Conservation (phyloP, 2,329 filamentous ascomycete species). For the Boeremia lycopersici region DNA sequence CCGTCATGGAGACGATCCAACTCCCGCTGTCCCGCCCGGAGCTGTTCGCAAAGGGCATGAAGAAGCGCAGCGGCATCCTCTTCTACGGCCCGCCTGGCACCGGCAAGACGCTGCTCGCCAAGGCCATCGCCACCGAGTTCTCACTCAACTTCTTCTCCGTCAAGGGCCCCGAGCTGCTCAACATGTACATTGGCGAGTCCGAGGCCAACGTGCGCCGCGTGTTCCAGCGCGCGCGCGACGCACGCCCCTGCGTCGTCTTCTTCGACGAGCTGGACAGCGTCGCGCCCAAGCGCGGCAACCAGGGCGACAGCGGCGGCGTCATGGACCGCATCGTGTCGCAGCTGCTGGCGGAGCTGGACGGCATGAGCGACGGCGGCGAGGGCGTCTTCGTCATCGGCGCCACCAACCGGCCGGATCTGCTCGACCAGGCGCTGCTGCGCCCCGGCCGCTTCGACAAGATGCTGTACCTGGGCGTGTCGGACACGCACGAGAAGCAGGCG, state of each 20-base stretch:
- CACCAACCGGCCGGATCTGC: slow-evolving; percentile 89
- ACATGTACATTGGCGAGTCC: slow-evolving; percentile 96
- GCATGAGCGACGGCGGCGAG: slow-evolving; percentile 93
- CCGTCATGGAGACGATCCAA: slow-evolving; percentile 96
- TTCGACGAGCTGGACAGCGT: slow-evolving; percentile 94
- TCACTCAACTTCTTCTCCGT: slow-evolving; percentile 94
- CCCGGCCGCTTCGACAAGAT: slow-evolving; percentile 97
- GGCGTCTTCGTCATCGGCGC: slow-evolving; percentile 93
- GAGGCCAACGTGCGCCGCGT: slow-evolving; percentile 90
- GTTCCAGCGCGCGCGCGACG: slow-evolving; percentile 85
- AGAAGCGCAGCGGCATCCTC: slow-evolving; percentile 91
- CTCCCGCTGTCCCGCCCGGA: slow-evolving; percentile 89
- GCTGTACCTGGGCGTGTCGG: slow-evolving; percentile 94
- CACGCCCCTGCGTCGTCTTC: slow-evolving; percentile 87
- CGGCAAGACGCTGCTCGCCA: slow-evolving; percentile 89
- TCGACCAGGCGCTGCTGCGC: slow-evolving; percentile 86
- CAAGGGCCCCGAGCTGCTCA: slow-evolving; percentile 88
- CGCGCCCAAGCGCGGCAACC: slow-evolving; percentile 93
- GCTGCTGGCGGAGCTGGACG: slow-evolving; percentile 90
- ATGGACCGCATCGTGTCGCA: slow-evolving; percentile 98
- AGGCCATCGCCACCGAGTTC: slow-evolving; percentile 92
- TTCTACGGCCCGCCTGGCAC: slow-evolving; percentile 93
- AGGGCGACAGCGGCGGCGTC: slow-evolving; percentile 94
- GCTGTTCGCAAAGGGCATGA: slow-evolving; percentile 95
- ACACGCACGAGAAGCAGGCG: slow-evolving; percentile 95